Evolutionary conservation across 805 yeast species (phyloP).

Genomic region (Jamesozyma spencerorum): DNA sequence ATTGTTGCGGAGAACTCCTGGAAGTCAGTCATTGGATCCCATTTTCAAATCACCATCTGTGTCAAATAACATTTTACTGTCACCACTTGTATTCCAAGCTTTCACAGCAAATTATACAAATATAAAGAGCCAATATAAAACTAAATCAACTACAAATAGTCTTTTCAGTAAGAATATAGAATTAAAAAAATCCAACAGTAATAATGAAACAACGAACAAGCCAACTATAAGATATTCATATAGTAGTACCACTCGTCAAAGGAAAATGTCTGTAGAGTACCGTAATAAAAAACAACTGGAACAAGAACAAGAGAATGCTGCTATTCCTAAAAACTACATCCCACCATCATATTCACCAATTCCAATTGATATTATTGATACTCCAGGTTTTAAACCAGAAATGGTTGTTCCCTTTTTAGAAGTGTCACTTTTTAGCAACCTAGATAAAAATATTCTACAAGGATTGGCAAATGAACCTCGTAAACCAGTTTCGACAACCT

Average conservation of each 20-base stretch:
- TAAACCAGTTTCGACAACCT: constrained; percentile 52
- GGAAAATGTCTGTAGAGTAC: not conserved
- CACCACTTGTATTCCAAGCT: constrained; percentile 33
- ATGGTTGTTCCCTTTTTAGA: constrained; percentile 70
- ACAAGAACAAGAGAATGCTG: not conserved
- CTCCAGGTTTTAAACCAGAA: constrained; percentile 60
- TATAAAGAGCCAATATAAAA: constrained; percentile 10
- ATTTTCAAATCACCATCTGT: constrained; percentile 26
- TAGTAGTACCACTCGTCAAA: not conserved
- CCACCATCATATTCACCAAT: constrained; percentile 54
- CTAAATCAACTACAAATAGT: constrained; percentile 11
- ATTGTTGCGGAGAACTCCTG: constrained; percentile 30
- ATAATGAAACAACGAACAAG: not conserved
- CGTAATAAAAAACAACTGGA: not conserved
- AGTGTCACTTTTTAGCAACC: constrained; percentile 53
- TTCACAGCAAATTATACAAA: constrained; percentile 20
- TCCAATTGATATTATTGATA: constrained; percentile 59
- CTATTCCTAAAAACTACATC: constrained; percentile 25
- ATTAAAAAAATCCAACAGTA: constrained; percentile 3
- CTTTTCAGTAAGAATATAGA: constrained; percentile 5
- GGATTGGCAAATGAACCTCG: constrained; percentile 59
- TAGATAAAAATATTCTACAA: constrained; percentile 48
- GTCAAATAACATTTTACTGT: constrained; percentile 26
- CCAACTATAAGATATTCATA: not conserved
- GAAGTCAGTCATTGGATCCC: constrained; percentile 21